Evolutionary conservation across 1,284 basidiomycete species (phyloP).

Genomic region (Sphagnurus paluster): DNA sequence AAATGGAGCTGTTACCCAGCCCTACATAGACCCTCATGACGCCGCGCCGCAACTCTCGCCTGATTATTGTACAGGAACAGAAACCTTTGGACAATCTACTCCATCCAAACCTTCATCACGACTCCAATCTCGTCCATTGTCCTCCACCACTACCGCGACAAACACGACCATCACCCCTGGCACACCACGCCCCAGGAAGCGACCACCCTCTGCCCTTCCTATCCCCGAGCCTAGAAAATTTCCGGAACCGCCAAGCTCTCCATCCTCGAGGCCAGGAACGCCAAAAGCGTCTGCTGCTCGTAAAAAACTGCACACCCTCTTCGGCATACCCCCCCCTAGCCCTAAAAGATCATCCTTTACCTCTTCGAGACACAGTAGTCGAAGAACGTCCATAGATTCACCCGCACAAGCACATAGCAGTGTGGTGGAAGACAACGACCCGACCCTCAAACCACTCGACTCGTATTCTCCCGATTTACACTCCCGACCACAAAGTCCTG

Average conservation of each 20-base stretch:
- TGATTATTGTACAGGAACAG: slow-evolving; percentile 14
- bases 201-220: slow-evolving; percentile 26
- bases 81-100: slow-evolving; percentile 22
- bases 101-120: slow-evolving; percentile 49
- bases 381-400: slow-evolving; percentile 29
- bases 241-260: slow-evolving; percentile 7
- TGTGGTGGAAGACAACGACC: slow-evolving; percentile 23
- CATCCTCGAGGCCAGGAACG: slow-evolving; percentile 28
- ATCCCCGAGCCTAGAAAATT: slow-evolving; percentile 18
- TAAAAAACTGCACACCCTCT: slow-evolving; percentile 48
- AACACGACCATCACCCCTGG: slow-evolving; percentile 56
- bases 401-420: slow-evolving; percentile 24
- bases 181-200: slow-evolving; percentile 42
- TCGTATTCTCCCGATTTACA: slow-evolving; percentile 21
- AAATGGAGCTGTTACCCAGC: slow-evolving; percentile 17
- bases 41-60: slow-evolving; percentile 22
- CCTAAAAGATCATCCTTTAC: slow-evolving; percentile 39
- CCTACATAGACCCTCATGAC: slow-evolving; percentile 20
- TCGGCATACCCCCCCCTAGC: slow-evolving; percentile 47
- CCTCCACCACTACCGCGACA: slow-evolving; percentile 60
- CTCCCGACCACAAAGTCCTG: slow-evolving; percentile 30
- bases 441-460: slow-evolving; percentile 28
- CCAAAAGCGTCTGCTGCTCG: slow-evolving; percentile 34
- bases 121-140: slow-evolving; percentile 60
- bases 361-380: slow-evolving; percentile 32